A percentile compares a stretch with the other conserved stretches of the same genome.
Evolutionary conservation across 2,329 filamentous ascomycete species (phyloP).

Genomic region (Fusarium pseudonygamai): DNA sequence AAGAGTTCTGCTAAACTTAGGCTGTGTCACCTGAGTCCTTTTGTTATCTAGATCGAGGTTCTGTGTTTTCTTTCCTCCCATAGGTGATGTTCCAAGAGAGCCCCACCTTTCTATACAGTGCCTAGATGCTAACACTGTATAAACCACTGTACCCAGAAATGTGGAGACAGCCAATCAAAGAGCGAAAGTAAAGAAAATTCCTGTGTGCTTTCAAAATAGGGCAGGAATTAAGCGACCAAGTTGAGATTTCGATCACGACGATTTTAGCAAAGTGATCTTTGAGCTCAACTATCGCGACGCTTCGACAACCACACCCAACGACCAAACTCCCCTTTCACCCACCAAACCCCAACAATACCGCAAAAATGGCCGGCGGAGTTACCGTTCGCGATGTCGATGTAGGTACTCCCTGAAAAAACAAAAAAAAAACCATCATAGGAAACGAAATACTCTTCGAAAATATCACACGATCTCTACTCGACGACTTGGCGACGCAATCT

Average conservation of each 20-base stretch:
- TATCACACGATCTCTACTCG: constrained; percentile 29
- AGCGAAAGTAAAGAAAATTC: no score
- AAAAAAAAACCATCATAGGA: neutral
- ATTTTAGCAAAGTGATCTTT: constrained; percentile 12
- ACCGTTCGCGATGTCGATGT: constrained; percentile 88
- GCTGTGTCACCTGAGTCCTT: no score
- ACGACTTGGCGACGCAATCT: constrained; percentile 45
- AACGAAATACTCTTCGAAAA: constrained; percentile 5
- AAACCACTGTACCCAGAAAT: neutral
- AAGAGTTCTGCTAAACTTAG: no score
- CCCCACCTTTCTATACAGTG: constrained; percentile 10
- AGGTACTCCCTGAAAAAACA: constrained; percentile 57
- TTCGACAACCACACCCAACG: constrained; percentile 47
- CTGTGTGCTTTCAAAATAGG: constrained; percentile 40
- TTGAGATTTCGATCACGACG: constrained; percentile 45
- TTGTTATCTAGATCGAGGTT: no score
- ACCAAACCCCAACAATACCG: constrained; percentile 56
- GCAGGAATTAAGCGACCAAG: constrained; percentile 56
- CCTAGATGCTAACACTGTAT: accelerated
- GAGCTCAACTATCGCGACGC: constrained; percentile 40
- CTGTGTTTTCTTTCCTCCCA: no score
- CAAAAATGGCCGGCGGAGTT: constrained; percentile 82
- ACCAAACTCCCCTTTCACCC: constrained; percentile 38
- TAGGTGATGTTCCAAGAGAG: neutral
- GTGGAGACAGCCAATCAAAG: constrained; percentile 19